Base-by-base conservation (phyloP, 345 rosid species). In the Brassica incana region DNA sequence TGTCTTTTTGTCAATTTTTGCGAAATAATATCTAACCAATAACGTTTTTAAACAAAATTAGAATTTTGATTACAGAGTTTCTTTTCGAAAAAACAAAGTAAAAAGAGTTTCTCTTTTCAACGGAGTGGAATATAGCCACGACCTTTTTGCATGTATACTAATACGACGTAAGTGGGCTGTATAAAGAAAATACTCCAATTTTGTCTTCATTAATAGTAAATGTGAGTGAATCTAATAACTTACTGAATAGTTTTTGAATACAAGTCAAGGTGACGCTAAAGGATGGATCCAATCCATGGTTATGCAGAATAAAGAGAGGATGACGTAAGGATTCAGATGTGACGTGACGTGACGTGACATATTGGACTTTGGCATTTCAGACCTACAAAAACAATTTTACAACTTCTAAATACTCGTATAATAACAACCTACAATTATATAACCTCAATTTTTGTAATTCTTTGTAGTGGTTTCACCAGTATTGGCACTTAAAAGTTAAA, bases 311-410 rank as follows among this genome's bases (percentile, higher is more conserved):
- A 80, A 76, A 80, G 80, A 75, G 80, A 81, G 83, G 71, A 76
- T 81, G 83, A 81, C 83, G 76, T 71, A 76, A 81, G 80, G 77
- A 65, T 76, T 75, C 80, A 81, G 83, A 81, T 71, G 83, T 76
- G 80, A 76, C 83, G 69, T 81, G 83, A 76, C 83, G 69, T 81
- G 83, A 81, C 83, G 69, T 81, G 83, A 81, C 83, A 76, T 76
- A 71, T 81, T 81, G 77, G 80, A 71, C 80, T 71, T 66, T 36
- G 74, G 71, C 83, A 71, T 76, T 76, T 81, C 80, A 81, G 67
- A 69, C 79, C 79, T 75, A 69, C 7, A 16, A 6, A 14, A 16
- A 16, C 48, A 59, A 43, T 67, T 71, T 52, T 52, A 33, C 72
- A 43, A 27, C 5, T 66, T 78, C 35, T 48, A 73, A 48, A 9